Conservation (phyloP, 1,139 yeast genomes). For the Debaryomycetaceae sp. region DNA sequence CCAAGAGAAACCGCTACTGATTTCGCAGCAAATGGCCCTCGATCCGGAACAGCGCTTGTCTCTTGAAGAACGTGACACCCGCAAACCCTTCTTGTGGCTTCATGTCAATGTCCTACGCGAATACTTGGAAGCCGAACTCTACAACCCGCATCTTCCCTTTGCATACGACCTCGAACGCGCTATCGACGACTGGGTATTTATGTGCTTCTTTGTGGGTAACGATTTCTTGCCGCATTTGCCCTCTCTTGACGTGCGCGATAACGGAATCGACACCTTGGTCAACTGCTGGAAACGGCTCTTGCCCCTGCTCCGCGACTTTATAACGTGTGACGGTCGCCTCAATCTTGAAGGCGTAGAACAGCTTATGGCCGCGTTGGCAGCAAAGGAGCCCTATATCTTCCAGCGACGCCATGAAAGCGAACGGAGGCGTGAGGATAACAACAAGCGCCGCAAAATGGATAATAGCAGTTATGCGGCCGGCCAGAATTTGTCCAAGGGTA, state of each 20-base stretch:
- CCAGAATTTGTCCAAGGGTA: constrained; percentile 43
- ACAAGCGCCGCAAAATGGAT: constrained; percentile 44
- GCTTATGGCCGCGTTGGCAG: constrained; percentile 53
- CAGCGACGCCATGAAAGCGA: constrained; percentile 59
- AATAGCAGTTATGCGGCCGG: constrained; percentile 31
- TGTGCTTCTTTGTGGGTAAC: constrained; percentile 98
- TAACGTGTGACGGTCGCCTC: constrained; percentile 83
- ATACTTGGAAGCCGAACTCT: constrained; percentile 74
- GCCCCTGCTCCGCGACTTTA: constrained; percentile 58
- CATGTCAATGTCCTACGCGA: constrained; percentile 84
- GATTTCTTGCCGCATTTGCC: constrained; percentile 98
- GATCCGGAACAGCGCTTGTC: constrained; percentile 49
- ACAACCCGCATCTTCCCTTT: constrained; percentile 58
- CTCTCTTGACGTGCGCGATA: constrained; percentile 86
- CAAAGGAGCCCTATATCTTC: constrained; percentile 75
- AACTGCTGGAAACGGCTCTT: constrained; percentile 73
- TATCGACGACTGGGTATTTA: constrained; percentile 96
- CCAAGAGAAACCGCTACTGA: constrained; percentile 36
- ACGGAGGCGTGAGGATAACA: constrained; percentile 49
- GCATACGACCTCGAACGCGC: constrained; percentile 88
- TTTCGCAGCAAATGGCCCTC: constrained; percentile 44
- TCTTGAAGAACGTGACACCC: constrained; percentile 45
- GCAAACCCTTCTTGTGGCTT: constrained; percentile 89
- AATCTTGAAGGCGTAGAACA: constrained; percentile 68
- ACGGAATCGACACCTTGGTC: constrained; percentile 75